These are phyloP conservation scores for Vigna unguiculata DNA, from an alignment of 306 rosid genomes.

Conservation along the genomic window DNA sequence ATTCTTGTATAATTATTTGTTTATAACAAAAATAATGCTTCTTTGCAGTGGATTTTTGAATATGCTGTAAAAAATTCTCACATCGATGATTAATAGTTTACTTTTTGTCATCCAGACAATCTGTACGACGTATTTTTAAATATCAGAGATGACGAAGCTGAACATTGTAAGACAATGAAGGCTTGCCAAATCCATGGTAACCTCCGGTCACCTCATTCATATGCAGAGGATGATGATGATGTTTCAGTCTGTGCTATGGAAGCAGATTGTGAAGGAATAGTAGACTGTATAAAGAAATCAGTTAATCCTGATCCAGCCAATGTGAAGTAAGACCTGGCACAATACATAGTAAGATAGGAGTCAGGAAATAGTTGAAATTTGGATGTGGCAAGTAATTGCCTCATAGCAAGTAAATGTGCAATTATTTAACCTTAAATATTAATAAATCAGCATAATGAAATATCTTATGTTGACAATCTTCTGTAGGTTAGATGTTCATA, in stretches of 20 bases:
- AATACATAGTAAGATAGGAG: constrained; percentile 7
- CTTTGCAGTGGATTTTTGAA: constrained; percentile 4
- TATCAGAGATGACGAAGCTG: constrained; percentile 96
- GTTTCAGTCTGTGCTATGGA: constrained; percentile 48
- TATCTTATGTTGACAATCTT: constrained; percentile 17
- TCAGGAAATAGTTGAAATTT: constrained; percentile 30
- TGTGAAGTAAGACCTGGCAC: constrained; percentile 39
- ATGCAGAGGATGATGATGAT: constrained; percentile 58
- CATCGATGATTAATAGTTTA: constrained; percentile 21
- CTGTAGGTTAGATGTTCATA: constrained; percentile 3
- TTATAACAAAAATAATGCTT: not conserved
- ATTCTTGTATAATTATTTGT: constrained; percentile 1
- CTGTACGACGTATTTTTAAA: constrained; percentile 88
- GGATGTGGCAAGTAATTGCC: constrained; percentile 1
- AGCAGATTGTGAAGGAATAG: constrained; percentile 82
- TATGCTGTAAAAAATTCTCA: constrained; percentile 24
- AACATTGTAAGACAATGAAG: constrained; percentile 97
- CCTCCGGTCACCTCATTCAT: constrained; percentile 91
- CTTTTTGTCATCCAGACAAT: constrained; percentile 59
- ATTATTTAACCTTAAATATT: not conserved
- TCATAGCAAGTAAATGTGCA: not conserved
- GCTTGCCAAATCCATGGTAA: constrained; percentile 94
- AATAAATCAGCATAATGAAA: constrained; percentile 5
- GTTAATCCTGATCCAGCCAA: constrained; percentile 60
- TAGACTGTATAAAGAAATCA: constrained; percentile 81